A percentile compares a stretch with the other conserved stretches of the same genome.
These are phyloP conservation scores for Gnaphalium uliginosum DNA, from an alignment of 129 eudicot genomes.

Conservation along the genomic window DNA sequence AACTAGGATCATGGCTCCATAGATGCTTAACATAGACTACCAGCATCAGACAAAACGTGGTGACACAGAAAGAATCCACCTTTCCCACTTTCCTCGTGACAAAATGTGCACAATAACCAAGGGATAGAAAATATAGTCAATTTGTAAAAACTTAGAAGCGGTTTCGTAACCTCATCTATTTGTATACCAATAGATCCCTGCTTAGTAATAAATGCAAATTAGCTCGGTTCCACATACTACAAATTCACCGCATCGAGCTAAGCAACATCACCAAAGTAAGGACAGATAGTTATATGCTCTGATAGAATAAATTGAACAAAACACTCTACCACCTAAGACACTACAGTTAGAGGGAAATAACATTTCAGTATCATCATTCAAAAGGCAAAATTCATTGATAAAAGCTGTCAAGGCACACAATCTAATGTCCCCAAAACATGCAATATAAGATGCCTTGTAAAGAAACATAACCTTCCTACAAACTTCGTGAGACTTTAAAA, in stretches of 20 bases:
- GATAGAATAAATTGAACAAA: neutral
- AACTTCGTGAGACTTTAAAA: constrained; percentile 34
- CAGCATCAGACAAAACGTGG: neutral
- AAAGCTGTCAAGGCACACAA: constrained; percentile 35
- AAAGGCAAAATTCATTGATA: constrained; percentile 46
- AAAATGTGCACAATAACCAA: neutral
- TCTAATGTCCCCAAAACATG: constrained; percentile 29
- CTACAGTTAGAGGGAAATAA: neutral
- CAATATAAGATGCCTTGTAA: constrained; percentile 40
- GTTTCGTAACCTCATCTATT: neutral
- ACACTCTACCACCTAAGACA: neutral
- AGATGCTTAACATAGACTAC: neutral
- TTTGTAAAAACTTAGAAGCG: neutral
- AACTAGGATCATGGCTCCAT: neutral
- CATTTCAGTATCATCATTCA: constrained; percentile 23
- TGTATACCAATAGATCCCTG: constrained; percentile 11
- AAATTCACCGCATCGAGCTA: constrained; percentile 7
- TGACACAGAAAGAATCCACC: neutral
- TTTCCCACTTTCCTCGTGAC: neutral
- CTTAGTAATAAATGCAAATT: constrained; percentile 6
- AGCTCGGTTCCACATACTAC: constrained; percentile 8
- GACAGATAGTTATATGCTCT: neutral
- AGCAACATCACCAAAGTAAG: neutral
- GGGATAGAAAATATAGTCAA: neutral
- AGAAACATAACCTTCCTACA: constrained; percentile 40